Evolutionary conservation across 1,139 yeast species (phyloP), one percentile per base, ranked within the genome.

Genomic region (Petasospora rhodanensis): DNA sequence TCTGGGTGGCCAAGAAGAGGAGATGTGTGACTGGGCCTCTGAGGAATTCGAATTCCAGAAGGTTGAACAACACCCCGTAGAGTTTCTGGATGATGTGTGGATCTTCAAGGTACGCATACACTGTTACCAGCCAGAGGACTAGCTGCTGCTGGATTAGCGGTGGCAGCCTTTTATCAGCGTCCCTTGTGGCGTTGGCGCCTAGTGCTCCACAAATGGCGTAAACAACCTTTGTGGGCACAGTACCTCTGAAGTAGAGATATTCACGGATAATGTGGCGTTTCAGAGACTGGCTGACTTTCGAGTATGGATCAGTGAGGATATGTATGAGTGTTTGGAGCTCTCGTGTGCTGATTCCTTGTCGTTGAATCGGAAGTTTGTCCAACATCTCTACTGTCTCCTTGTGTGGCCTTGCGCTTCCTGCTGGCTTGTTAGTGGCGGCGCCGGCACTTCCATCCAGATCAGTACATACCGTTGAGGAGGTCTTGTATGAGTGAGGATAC

Each of bases 11-110:
- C 35, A 70, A 47, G 26, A 64, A 54, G 13, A 73, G 46, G 12
- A 73, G 40, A 33, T 66, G 66, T 11, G 75, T 63, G 5, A 68
- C 49, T 52, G 64, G 60, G 2, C 61, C 59, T 22, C 76, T 63
- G 24, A 66, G 51, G 32, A 56, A 64, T 39, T 69, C 74, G 39
- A 57, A 68, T 30, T 66, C 63, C 41, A 75, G 56, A 24, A 62
- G 55, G 18, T 66, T 62, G 42, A 70, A 59, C 35, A 73, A 53
- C 11, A 66, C 37, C 1, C 68, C 59, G 35, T 59, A 63, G 4
- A 62, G 38, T 20, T 43, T 42, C 3, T 46, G 47, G 6, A 58
- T 38, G 4, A 52, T 39, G 5, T 38, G 32, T 2, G 48, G 41
- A 13, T 56, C 55, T n/a, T 52, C 56, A 12, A 55, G 27, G 34